Base-by-base conservation (phyloP, 2,329 filamentous ascomycete genomes). In the Fusarium pilosicola region DNA sequence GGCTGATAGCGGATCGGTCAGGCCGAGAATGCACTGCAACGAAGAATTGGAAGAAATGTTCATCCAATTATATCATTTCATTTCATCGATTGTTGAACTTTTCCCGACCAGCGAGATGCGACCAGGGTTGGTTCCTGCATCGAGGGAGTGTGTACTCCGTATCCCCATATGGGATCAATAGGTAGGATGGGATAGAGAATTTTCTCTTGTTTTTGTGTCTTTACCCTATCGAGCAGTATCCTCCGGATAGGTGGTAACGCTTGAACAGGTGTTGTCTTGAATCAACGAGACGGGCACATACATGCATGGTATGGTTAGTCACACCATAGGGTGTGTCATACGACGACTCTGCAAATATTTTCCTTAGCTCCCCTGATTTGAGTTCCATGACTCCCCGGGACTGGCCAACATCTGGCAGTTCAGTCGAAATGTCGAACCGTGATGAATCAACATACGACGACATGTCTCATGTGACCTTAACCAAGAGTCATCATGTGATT, bases 401-500 rank as follows among this genome's bases (percentile, higher is more conserved):
- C 58, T 34, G 18, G 51, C 41, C 30, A 51, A 70, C 24, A 65
- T 55, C 38, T 51, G 32, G 55, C 45, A 59, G 66, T 42, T 61
- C 56, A 63, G 61, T 68, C 60, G 45, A 46, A 38, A 32, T 39
- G 32, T 52, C 55, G 48, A 65, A 62, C 45, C 42, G 49, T 52
- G 38, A 38, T 59, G 48, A 73, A 41, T 57, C 58, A 64, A 74
- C 72, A 61, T 74, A 74, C 71, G 71, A 72, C 60, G 28, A 45
- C 39, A 36, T 26, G 45, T 71, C 59, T 70, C 72, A 74, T 74
- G 68, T 74, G 72, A 74, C 68, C 65, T 62, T 34, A 24, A 57
- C 45, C 20, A 44, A 49, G 36, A 30, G 56, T 32, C 67, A 68
- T 80, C 76, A 78, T 78, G 77, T 78, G 78, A 78, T 72, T 60